A percentile compares a stretch with the other conserved stretches of the same genome.
phyloP scores from a whole-genome alignment of 1,284 basidiomycete species.

The Erythrobasidium hasegawianum region DNA sequence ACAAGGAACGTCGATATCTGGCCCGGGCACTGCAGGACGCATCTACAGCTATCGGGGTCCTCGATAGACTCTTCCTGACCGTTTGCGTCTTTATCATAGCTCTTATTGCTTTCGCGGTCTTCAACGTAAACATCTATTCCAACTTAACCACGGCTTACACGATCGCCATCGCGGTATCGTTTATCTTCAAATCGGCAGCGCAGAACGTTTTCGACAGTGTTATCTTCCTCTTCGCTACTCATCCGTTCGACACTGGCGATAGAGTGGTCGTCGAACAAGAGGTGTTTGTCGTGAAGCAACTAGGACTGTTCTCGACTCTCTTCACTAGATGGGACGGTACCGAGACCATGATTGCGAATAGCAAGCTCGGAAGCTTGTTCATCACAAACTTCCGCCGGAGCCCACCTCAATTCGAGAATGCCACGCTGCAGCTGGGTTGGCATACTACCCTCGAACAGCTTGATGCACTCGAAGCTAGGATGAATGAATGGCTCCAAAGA shows the following conservation, averaged over 20 bases:
- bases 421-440: slow-evolving; percentile 39
- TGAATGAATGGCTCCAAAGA: slow-evolving; percentile 39
- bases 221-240: slow-evolving; percentile 40
- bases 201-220: slow-evolving; percentile 40
- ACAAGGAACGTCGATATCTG: slow-evolving; percentile 29
- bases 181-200: slow-evolving; percentile 39
- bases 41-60: slow-evolving; percentile 16
- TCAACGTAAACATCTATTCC: slow-evolving; percentile 37
- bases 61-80: slow-evolving; percentile 24
- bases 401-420: slow-evolving; percentile 33
- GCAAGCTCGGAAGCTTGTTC: slow-evolving; percentile 29
- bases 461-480: slow-evolving; percentile 37
- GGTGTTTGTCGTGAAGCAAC: slow-evolving; percentile 36
- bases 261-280: slow-evolving; percentile 36
- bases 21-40: slow-evolving; percentile 30
- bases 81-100: slow-evolving; percentile 20
- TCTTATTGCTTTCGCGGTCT: slow-evolving; percentile 28
- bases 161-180: slow-evolving; percentile 37
- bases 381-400: slow-evolving; percentile 28
- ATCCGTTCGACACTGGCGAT: slow-evolving; percentile 39
- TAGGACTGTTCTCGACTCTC: slow-evolving; percentile 37
- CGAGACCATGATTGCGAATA: slow-evolving; percentile 40
- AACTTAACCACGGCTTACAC: slow-evolving; percentile 39
- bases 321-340: slow-evolving; percentile 40
- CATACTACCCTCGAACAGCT: slow-evolving; percentile 39